Evolutionary conservation across 225 moss, liverwort and hornwort species (phyloP), one percentile per base, ranked within the genome.

Genomic region (Marchantia paleacea): DNA sequence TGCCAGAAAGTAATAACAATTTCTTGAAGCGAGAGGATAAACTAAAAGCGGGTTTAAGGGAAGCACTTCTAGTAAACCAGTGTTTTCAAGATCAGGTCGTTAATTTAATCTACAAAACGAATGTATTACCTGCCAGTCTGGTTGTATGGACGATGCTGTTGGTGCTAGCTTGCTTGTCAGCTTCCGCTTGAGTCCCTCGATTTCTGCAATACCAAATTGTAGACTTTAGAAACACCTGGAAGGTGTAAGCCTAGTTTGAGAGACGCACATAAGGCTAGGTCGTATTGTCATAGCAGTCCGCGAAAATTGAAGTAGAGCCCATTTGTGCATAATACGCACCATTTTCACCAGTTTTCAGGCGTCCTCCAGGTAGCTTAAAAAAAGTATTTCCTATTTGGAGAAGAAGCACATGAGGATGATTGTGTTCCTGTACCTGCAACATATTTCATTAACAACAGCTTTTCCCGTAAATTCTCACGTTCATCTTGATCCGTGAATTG

Each of bases 331-430:
- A 20, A 1, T 29, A 20, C 97, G 86, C 83, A 95, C 97, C 97
- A 75, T 99, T 99, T 89, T 99, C 97, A 75, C 97, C 97, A 22
- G 97, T 93, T 83, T 99, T 99, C n/a, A 99, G 89, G 22, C 95
- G 90, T 52, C 97, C 97, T 26, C 97, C 97, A 12, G 97, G 97
- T 81, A 99, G 89, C 90, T 99, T 99, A 82, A 99, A 99, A 84
- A 99, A 99, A 69, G 97, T 95, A 55, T 99, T 99, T 84, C 97
- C 97, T 78, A 99, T 99, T 91, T 99, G 97, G 72, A 99, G 75
- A 74, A 99, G 83, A 28, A 99, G 88, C 54, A 99, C 93, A 85
- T 99, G 97, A 62, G 95, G 97, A 79, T 99, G 97, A 79, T 99
- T 99, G 80, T 99, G 97, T 80, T 99, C 97, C 83, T 99, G 97